Conservation (phyloP, 192 early-diverging fungal species). For the Coemansia sp. region DNA sequence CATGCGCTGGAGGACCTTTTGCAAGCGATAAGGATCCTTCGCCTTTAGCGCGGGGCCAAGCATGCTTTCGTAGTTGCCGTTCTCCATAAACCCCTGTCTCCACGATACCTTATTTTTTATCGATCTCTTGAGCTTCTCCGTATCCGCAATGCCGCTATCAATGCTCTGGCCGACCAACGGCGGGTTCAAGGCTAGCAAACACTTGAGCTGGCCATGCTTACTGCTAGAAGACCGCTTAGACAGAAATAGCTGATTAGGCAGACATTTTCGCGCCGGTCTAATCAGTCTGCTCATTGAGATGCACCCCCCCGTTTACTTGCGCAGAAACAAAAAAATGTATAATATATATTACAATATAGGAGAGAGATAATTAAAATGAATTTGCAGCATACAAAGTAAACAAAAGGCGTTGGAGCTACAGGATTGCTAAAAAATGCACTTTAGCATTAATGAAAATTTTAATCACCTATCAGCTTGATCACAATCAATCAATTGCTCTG, state of each 20-base stretch:
- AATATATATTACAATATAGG: neutral
- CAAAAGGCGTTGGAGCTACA: too few species aligned
- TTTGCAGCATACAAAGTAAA: too few species aligned
- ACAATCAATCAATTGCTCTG: too few species aligned
- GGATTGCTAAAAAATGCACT: too few species aligned
- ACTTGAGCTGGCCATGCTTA: neutral
- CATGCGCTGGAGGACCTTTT: too few species aligned
- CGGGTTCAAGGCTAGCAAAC: neutral
- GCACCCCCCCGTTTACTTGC: neutral
- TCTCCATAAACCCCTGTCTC: too few species aligned
- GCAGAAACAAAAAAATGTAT: neutral
- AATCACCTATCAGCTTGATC: too few species aligned
- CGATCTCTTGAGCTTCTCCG: neutral
- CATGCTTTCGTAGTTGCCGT: too few species aligned
- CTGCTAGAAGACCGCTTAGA: neutral
- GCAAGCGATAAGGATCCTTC: too few species aligned
- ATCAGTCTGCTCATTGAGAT: neutral
- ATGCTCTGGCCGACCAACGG: neutral
- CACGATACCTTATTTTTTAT: neutral
- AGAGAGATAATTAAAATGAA: too few species aligned
- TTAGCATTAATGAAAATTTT: too few species aligned
- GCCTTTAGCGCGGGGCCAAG: too few species aligned
- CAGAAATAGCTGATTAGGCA: neutral
- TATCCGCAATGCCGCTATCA: neutral
- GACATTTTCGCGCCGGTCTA: neutral